A percentile compares a stretch with the other conserved stretches of the same genome.
Conservation (phyloP, 192 early-diverging fungal genomes). For the Coemansia sp. region DNA sequence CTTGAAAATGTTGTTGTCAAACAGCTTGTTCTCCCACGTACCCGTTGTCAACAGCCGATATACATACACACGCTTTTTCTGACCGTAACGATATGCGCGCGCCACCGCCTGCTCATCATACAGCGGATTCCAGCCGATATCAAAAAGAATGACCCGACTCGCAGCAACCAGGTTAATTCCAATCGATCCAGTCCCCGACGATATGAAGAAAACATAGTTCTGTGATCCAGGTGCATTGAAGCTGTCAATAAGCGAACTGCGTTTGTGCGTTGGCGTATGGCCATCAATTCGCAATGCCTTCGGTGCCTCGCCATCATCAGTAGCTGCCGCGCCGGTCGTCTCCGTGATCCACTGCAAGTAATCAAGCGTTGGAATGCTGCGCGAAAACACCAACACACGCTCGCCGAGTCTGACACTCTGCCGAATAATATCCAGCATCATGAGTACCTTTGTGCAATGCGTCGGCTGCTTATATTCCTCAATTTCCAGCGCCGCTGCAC, state of each 20-base stretch:
- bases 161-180: constrained; percentile 71
- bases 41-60: constrained; percentile 62
- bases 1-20: constrained; percentile 72
- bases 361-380: constrained; percentile 65
- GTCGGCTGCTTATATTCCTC: constrained; percentile 12
- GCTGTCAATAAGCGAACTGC: constrained; percentile 61
- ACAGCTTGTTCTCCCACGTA: constrained; percentile 63
- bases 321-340: constrained; percentile 7
- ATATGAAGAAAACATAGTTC: constrained; percentile 59
- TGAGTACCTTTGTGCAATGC: constrained; percentile 52
- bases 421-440: constrained; percentile 60
- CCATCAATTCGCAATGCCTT: constrained; percentile 59
- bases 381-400: constrained; percentile 72
- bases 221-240: constrained; percentile 53
- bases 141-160: constrained; percentile 70
- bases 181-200: constrained; percentile 55
- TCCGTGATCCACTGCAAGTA: constrained; percentile 26
- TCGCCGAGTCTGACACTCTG: constrained; percentile 53
- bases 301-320: background rate
- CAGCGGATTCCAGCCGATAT: constrained; percentile 80
- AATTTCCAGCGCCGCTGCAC: background rate
- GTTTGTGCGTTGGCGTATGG: constrained; percentile 30
- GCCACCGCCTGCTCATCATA: constrained; percentile 75
- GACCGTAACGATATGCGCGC: constrained; percentile 68
- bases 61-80: constrained; percentile 65